These are phyloP conservation scores for Nidula niveotomentosa DNA, from an alignment of 1,284 basidiomycete genomes.

Conservation along the genomic window DNA sequence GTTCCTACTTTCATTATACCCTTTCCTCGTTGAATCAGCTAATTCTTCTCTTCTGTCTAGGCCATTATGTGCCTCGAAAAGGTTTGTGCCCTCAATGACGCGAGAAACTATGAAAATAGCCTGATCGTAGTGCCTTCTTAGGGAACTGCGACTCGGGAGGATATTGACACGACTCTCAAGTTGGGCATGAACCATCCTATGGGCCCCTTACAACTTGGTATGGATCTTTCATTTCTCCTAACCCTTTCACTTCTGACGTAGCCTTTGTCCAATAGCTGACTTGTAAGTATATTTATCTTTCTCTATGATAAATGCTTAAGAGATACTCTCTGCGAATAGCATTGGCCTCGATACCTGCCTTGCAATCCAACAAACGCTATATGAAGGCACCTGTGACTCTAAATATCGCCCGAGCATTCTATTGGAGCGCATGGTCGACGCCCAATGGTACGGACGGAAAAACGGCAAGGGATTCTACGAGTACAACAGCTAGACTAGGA, in stretches of 20 bases:
- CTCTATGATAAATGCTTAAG: slow-evolving; percentile 4
- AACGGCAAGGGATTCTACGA: slow-evolving; percentile 90
- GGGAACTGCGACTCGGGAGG: slow-evolving; percentile 89
- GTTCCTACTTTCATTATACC: not conserved
- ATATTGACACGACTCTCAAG: slow-evolving; percentile 93
- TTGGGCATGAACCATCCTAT: slow-evolving; percentile 97
- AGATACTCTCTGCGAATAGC: slow-evolving; percentile 36
- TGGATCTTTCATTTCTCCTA: slow-evolving; percentile 12
- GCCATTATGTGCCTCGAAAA: slow-evolving; percentile 93
- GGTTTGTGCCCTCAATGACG: slow-evolving; percentile 32
- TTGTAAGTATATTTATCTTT: slow-evolving; percentile 51
- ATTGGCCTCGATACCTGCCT: slow-evolving; percentile 93
- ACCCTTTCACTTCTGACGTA: slow-evolving; percentile 1
- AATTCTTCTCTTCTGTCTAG: slow-evolving; percentile 38
- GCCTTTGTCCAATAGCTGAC: slow-evolving; percentile 51
- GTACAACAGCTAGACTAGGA: slow-evolving; percentile 34
- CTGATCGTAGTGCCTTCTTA: slow-evolving; percentile 21
- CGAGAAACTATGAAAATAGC: too few relatives aligned
- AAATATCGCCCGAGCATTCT: slow-evolving; percentile 95
- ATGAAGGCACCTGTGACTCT: slow-evolving; percentile 89
- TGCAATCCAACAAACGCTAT: slow-evolving; percentile 87
- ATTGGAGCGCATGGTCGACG: slow-evolving; percentile 94
- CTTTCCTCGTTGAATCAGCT: slow-evolving; percentile 25
- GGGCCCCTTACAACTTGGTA: slow-evolving; percentile 85
- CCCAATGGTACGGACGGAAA: slow-evolving; percentile 94